A percentile compares a stretch with the other conserved stretches of the same genome.
phyloP scores from a whole-genome alignment of 345 rosid species.

The Conringia planisiliqua region DNA sequence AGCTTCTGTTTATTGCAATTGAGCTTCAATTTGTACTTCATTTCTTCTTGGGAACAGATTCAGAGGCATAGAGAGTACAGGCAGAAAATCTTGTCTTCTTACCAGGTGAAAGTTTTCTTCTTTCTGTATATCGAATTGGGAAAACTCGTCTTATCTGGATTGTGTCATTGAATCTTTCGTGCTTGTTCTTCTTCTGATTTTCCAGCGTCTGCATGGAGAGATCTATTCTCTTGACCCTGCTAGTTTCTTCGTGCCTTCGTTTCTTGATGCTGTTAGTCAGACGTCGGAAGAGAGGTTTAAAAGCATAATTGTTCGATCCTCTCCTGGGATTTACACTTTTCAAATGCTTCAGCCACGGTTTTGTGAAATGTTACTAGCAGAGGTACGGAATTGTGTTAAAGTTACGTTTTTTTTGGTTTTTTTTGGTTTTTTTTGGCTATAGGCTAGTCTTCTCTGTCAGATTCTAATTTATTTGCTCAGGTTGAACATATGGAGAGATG shows the following conservation, averaged over 20 bases:
- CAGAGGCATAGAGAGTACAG: slow-evolving; percentile 33
- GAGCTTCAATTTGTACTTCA: not conserved
- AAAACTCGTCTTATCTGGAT: not conserved
- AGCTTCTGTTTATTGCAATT: not conserved
- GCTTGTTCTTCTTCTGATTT: not conserved
- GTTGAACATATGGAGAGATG: slow-evolving; percentile 88
- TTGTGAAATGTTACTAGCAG: slow-evolving; percentile 65
- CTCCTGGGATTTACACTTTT: slow-evolving; percentile 72
- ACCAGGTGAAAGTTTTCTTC: slow-evolving; percentile 4
- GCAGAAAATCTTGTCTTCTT: slow-evolving; percentile 28
- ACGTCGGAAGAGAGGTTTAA: slow-evolving; percentile 61
- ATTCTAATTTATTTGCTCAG: slow-evolving; percentile 42
- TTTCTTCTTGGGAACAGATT: slow-evolving; percentile 19
- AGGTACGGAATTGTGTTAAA: slow-evolving; percentile 47
- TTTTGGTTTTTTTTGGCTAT: slow-evolving; percentile 14
- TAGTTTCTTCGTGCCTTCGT: slow-evolving; percentile 69
- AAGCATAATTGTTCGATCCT: slow-evolving; percentile 55
- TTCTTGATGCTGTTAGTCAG: slow-evolving; percentile 57
- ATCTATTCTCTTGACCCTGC: slow-evolving; percentile 54
- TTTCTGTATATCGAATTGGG: not conserved
- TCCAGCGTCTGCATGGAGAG: slow-evolving; percentile 75
- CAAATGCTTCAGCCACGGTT: slow-evolving; percentile 72
- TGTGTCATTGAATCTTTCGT: slow-evolving; percentile 1
- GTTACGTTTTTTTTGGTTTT: slow-evolving; percentile 38
- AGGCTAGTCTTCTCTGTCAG: not conserved